Base-by-base conservation (phyloP, 2,329 filamentous ascomycete species). In the Huntiella savannae region DNA sequence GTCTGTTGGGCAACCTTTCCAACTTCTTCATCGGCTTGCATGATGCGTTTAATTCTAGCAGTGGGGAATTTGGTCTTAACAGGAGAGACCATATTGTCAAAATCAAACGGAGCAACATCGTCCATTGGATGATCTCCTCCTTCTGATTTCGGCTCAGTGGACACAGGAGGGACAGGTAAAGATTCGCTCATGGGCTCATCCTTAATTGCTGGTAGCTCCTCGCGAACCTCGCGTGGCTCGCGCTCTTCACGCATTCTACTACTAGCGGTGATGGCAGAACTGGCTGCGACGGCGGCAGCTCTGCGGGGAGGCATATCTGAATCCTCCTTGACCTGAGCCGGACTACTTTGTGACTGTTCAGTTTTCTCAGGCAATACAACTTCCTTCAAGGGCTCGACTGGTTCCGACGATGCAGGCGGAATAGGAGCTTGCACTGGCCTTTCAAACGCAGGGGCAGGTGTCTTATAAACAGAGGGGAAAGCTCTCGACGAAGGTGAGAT, bases 1-100 rank as follows among this genome's bases (percentile, higher is more conserved):
- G 91, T 95, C 51, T 96, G 91, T 62, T 98, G 91, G 3, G 91
- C 87, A 7, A 98, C 91, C 64, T 98, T 98, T 51, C 91, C 91
- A 0, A 98, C 87, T 60, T 98, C 91, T 58, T 98, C 91, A 58
- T 98, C 91, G 8, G 88, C 88, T 64, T 98, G 91, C 91, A 98
- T 96, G 57, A 98, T 96, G 44, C 91, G 78, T 70, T 98, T 98
- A 67, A 98, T 98, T 51, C 91, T 75, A 11, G 91, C 91, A 32
- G 93, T 93, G 1, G 91, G 91, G 57, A 98, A 98, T 57, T 95
- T 95, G 33, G 88, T 96, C 62, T 77, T 83, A 55, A 98, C 85
- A 38, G 85, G 70, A 62, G 64, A 94, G 64, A 61, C 73, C 60
- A 64, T 76, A 55, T 74, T 63, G 38, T 60, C 59, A 28, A 10